Evolutionary conservation across 2,329 filamentous ascomycete genomes (phyloP).

Genomic region (Tolypocladium endophyticum): DNA sequence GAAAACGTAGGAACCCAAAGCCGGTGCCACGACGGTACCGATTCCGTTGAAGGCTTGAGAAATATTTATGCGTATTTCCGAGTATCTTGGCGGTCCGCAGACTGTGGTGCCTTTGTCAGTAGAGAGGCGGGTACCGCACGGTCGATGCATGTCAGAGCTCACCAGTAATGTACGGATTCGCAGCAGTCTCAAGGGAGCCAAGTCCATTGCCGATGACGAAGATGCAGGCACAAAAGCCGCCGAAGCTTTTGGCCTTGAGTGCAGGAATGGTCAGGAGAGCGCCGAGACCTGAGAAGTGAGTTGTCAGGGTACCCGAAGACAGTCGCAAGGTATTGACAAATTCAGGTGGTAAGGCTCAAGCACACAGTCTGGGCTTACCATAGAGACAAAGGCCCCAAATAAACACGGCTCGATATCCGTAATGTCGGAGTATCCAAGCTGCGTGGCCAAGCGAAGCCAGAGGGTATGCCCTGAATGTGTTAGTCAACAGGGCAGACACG

Average conservation of each 20-base stretch:
- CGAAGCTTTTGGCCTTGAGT: slow-evolving; percentile 54
- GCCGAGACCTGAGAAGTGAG: slow-evolving; percentile 30
- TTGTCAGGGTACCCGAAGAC: neutral
- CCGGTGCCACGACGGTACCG: slow-evolving; percentile 60
- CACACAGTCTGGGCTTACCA: neutral
- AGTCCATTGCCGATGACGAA: slow-evolving; percentile 68
- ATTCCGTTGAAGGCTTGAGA: slow-evolving; percentile 71
- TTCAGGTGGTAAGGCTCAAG: neutral
- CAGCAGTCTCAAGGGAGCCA: slow-evolving; percentile 65
- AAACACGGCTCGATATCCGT: slow-evolving; percentile 57
- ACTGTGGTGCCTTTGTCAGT: slow-evolving; percentile 11
- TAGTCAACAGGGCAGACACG: neutral
- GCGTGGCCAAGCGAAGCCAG: slow-evolving; percentile 57
- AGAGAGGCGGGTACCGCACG: neutral
- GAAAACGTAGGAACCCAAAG: slow-evolving; percentile 63
- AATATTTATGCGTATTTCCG: slow-evolving; percentile 65
- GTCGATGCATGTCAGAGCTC: neutral
- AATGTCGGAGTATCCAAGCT: slow-evolving; percentile 52
- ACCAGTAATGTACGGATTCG: slow-evolving; percentile 62
- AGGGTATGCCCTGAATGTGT: slow-evolving; percentile 46
- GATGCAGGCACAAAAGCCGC: slow-evolving; percentile 61
- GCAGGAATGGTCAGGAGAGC: slow-evolving; percentile 44
- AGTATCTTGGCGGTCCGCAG: slow-evolving; percentile 54
- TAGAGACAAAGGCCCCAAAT: slow-evolving; percentile 60
- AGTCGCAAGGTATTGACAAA: neutral